Base-by-base conservation (phyloP, 176 grass and related monocot species). In the Aegilops longissima region DNA sequence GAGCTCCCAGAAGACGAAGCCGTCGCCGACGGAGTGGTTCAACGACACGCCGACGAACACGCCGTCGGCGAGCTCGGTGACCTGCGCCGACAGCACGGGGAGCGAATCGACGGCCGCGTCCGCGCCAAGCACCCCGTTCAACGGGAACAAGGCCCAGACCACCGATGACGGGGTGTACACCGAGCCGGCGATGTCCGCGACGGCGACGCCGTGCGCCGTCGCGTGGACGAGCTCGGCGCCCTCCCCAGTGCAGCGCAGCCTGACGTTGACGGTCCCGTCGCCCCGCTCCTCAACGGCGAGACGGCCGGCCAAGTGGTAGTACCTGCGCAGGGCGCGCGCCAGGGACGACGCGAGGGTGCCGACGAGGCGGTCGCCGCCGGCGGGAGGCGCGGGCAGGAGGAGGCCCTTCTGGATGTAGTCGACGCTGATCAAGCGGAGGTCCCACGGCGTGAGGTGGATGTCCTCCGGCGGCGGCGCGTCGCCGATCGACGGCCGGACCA, bases 31-130 rank as follows among this genome's bases (percentile, higher is more conserved):
- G 18, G 75, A 12, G 29, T 78, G 52, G 51, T 75, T 75, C 72
- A 75, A 0, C 6, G 72, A 75, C 40, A 75, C 3, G 23, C 23
- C 40, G 72, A 75, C 4, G 38, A 73, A 44, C 21, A 73, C 38
- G 70, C 70, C 70, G 70, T 73, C 70, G 38, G 38, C 70, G 70
- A 73, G 70, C 70, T 73, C 70, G 70, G 70, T 44, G 70, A 73
- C 1, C 70, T 73, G 38, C n/a, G 38, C 70, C 11, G 70, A 44
- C 9, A 73, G 70, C 38, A 73, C 70, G 11, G 70, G 70, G 21
- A 73, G 70, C 10, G 70, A 73, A 12, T 42, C 20, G 34, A 70
- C 17, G 18, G 67, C 67, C 8, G 67, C 67, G 8, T 38, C 33
- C 67, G 17, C 67, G 67, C 35, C 35, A 35, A 36, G 66, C 66